These are phyloP conservation scores for Tulasnella sp. DNA, from an alignment of 768 basidiomycete species.

Conservation along the genomic window DNA sequence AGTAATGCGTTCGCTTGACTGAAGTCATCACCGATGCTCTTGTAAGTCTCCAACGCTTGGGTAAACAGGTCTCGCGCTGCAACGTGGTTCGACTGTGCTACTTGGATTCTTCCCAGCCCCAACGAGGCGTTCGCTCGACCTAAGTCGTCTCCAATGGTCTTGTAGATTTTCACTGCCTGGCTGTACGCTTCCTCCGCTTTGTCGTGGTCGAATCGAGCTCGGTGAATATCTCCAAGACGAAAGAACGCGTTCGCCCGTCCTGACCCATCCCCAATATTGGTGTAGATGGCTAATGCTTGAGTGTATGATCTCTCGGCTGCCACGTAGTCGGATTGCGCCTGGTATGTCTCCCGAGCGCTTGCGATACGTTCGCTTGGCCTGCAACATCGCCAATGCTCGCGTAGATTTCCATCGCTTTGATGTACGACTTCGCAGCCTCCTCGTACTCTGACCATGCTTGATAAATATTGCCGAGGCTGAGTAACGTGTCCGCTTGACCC, in stretches of 20 bases:
- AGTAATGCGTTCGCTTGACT: background rate
- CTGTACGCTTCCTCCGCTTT: background rate
- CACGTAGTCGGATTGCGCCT: no score
- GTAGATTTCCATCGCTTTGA: background rate
- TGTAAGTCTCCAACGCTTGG: background rate
- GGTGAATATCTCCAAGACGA: background rate
- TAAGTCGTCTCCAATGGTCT: no score
- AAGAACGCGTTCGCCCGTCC: no score
- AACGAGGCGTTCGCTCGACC: no score
- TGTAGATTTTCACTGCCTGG: no score
- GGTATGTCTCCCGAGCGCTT: background rate
- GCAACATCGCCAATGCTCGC: background rate
- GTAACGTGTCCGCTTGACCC: background rate
- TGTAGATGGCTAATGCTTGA: no score
- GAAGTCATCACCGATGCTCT: background rate
- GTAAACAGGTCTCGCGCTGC: background rate
- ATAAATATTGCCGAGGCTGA: background rate
- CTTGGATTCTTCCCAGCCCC: no score
- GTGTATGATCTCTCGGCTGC: no score
- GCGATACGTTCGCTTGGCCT: background rate
- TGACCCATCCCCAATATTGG: no score
- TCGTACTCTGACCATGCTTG: background rate
- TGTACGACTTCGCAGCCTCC: background rate
- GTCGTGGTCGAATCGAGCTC: background rate
- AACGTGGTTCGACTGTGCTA: no score